These are phyloP conservation scores for Flaveria floridana DNA, from an alignment of 140 eudicot genomes.

Conservation along the genomic window DNA sequence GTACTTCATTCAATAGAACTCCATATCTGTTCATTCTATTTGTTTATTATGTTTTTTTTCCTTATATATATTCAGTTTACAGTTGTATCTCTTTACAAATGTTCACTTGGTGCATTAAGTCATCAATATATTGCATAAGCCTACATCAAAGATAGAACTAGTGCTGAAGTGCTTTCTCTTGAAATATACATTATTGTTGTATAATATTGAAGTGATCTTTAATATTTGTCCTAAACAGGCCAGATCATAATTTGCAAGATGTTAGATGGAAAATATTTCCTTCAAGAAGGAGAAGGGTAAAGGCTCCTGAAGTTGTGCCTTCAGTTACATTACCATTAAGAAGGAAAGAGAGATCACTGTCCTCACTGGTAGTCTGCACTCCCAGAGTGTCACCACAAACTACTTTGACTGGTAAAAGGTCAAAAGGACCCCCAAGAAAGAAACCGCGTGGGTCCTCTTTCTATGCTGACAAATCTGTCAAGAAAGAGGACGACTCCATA, in stretches of 20 bases:
- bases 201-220: background rate
- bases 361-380: slow-evolving; percentile 78
- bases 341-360: slow-evolving; percentile 90
- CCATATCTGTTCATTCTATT: too few relatives aligned
- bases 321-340: slow-evolving; percentile 55
- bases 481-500: slow-evolving; percentile 64
- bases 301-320: slow-evolving; percentile 54
- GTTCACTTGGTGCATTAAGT: slow-evolving; percentile 1
- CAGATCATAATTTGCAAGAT: slow-evolving; percentile 76
- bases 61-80: background rate
- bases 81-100: background rate
- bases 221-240: slow-evolving; percentile 49
- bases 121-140: slow-evolving; percentile 8
- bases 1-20: too few relatives aligned
- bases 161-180: background rate
- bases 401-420: slow-evolving; percentile 74
- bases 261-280: slow-evolving; percentile 81
- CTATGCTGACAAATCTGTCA: slow-evolving; percentile 58
- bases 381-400: slow-evolving; percentile 72
- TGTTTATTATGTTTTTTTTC: background rate
- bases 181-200: slow-evolving; percentile 10
- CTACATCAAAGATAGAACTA: slow-evolving; percentile 20
- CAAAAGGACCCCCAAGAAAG: slow-evolving; percentile 59
- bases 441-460: slow-evolving; percentile 58
- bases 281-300: slow-evolving; percentile 53